Conservation (phyloP, 345 rosid genomes). For the Sapria himalayana region DNA sequence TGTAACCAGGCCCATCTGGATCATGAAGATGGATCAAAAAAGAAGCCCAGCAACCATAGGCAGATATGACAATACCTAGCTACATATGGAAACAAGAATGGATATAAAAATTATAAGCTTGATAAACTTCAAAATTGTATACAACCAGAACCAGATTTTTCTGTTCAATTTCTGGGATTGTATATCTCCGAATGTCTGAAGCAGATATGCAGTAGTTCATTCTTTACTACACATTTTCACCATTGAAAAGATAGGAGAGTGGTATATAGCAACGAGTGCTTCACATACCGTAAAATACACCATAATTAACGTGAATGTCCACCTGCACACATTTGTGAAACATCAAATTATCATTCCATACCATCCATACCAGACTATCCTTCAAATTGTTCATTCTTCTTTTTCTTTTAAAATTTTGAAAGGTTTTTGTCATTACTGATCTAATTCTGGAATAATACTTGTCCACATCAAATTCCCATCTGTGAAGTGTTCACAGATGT, state of each 20-base stretch:
- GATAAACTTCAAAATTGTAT: not conserved
- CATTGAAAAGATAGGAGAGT: not conserved
- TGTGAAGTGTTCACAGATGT: no score
- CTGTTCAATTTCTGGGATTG: no score
- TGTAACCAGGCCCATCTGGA: slow-evolving; percentile 13
- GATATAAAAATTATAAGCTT: not conserved
- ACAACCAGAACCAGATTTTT: no score
- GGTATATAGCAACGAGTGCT: not conserved
- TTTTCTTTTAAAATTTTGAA: no score
- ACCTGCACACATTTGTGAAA: slow-evolving; percentile 26
- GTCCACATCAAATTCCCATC: no score
- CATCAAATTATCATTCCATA: not conserved
- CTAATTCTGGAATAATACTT: no score
- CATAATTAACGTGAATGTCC: slow-evolving; percentile 67
- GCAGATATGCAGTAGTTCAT: no score
- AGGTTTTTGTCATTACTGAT: no score
- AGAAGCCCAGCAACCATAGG: slow-evolving; percentile 52
- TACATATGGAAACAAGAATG: slow-evolving; percentile 8
- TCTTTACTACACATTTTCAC: not conserved
- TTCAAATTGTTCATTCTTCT: no score
- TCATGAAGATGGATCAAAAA: slow-evolving; percentile 7
- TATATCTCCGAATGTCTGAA: no score
- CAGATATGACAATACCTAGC: slow-evolving; percentile 49
- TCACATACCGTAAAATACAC: slow-evolving; percentile 71
- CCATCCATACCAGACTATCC: no score